Conservation (phyloP, 2,329 filamentous ascomycete genomes). For the Trichoderma sp. region DNA sequence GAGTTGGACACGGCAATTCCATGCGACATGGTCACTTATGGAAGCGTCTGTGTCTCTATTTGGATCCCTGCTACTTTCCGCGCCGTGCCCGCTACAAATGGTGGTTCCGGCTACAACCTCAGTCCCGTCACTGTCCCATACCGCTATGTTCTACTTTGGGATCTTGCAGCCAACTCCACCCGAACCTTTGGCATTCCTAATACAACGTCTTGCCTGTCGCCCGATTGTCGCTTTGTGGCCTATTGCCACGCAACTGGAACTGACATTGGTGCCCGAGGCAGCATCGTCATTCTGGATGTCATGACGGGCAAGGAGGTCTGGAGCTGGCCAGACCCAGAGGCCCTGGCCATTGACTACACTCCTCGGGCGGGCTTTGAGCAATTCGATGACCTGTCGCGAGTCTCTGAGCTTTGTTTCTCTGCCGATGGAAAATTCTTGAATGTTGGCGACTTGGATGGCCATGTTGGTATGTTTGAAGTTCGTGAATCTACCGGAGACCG, state of each 20-base stretch:
- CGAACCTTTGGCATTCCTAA: conserved; percentile 40
- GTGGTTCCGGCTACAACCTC: conserved; percentile 35
- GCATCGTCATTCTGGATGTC: conserved; percentile 38
- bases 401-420: conserved; percentile 40
- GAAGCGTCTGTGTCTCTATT: conserved; percentile 38
- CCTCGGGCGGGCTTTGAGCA: conserved; percentile 29
- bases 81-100: conserved; percentile 30
- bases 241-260: conserved; percentile 38
- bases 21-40: conserved; percentile 36
- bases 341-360: conserved; percentile 25
- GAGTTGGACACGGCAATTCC: conserved; percentile 41
- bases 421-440: conserved; percentile 37
- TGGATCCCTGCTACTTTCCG: conserved; percentile 41
- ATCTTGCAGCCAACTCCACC: conserved; percentile 38
- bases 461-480: conserved; percentile 37
- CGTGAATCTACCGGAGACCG: conserved; percentile 24
- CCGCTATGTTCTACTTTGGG: conserved; percentile 40
- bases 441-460: conserved; percentile 35
- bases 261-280: conserved; percentile 33
- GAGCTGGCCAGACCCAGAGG: conserved; percentile 37
- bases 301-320: conserved; percentile 37
- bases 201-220: conserved; percentile 37
- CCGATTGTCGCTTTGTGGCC: conserved; percentile 40
- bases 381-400: conserved; percentile 33
- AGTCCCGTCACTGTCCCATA: conserved; percentile 32